A percentile compares a stretch with the other conserved stretches of the same genome.
Conservation (phyloP, 2,329 filamentous ascomycete genomes). For the Clarireedia hainanense region DNA sequence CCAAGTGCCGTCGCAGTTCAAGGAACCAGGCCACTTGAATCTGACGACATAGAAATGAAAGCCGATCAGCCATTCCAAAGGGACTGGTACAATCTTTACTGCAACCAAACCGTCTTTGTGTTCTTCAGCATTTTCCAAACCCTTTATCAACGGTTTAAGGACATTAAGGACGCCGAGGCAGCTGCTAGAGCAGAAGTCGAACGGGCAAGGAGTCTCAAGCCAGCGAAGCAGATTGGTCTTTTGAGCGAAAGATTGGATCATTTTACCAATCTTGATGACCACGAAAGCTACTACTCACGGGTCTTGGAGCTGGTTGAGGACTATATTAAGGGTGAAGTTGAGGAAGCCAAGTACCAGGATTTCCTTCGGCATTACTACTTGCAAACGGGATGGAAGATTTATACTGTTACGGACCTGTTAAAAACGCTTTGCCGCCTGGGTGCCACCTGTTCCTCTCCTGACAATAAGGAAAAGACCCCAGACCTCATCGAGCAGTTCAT, state of each 20-base stretch:
- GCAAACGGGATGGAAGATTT: conserved; percentile 84
- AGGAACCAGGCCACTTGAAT: conserved; percentile 43
- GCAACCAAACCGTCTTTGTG: conserved; percentile 84
- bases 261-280: conserved; percentile 48
- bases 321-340: conserved; percentile 72
- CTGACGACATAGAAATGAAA: conserved; percentile 56
- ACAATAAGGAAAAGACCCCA: conserved; percentile 86
- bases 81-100: conserved; percentile 80
- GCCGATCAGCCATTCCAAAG: conserved; percentile 75
- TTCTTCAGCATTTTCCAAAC: conserved; percentile 92
- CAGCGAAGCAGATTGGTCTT: conserved; percentile 76
- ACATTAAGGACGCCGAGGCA: conserved; percentile 72
- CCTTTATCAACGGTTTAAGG: conserved; percentile 76
- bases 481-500: conserved; percentile 87
- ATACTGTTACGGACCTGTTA: conserved; percentile 85
- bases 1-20: conserved; percentile 47
- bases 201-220: conserved; percentile 66
- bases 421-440: conserved; percentile 74
- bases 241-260: conserved; percentile 79
- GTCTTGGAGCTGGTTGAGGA: conserved; percentile 82
- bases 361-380: conserved; percentile 87
- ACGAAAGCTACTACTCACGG: conserved; percentile 71
- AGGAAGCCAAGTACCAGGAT: conserved; percentile 80
- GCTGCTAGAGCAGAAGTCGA: conserved; percentile 67
- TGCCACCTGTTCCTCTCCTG: conserved; percentile 73